Conservation (phyloP, 1,284 basidiomycete genomes). For the Ustilago sp. region DNA sequence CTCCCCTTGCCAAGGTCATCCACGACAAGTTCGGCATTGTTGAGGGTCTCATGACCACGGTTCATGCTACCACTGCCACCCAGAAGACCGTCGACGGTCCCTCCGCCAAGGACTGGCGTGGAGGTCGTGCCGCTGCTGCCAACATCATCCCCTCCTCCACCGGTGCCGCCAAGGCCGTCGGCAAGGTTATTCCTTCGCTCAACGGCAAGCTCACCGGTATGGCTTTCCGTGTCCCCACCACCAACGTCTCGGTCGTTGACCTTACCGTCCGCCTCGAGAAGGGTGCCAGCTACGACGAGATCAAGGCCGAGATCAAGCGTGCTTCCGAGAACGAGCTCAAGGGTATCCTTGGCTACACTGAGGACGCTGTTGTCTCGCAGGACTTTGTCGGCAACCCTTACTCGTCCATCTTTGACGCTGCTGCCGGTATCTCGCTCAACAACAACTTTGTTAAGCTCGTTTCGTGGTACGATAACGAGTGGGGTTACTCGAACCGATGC, state of each 20-base stretch:
- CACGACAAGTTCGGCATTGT: conserved; percentile 78
- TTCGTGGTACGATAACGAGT: conserved; percentile 85
- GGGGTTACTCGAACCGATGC: conserved; percentile 95
- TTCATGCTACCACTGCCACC: conserved; percentile 86
- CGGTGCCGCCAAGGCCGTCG: conserved; percentile 97
- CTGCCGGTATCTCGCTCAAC: conserved; percentile 93
- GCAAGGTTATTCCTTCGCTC: conserved; percentile 96
- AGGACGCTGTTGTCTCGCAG: conserved; percentile 88
- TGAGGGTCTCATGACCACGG: conserved; percentile 92
- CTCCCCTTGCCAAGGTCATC: conserved; percentile 97
- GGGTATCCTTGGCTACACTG: conserved; percentile 94
- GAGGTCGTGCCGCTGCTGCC: conserved; percentile 93
- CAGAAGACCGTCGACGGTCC: conserved; percentile 97
- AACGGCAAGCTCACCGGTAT: conserved; percentile 97
- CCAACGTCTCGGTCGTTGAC: conserved; percentile 98
- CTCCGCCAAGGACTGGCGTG: conserved; percentile 75
- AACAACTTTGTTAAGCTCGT: conserved; percentile 94
- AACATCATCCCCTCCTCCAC: conserved; percentile 99
- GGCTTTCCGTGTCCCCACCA: conserved; percentile 96
- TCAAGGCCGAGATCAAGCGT: conserved; percentile 87
- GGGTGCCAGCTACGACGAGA: conserved; percentile 82
- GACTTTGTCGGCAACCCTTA: conserved; percentile 77
- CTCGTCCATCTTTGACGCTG: conserved; percentile 77
- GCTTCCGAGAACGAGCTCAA: conserved; percentile 79
- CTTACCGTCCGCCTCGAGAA: conserved; percentile 94